Percentiles rank a stretch among this genome's conserved stretches.
These are phyloP conservation scores for Suhomyces taliae DNA, from an alignment of 1,139 yeast genomes.

Conservation along the genomic window DNA sequence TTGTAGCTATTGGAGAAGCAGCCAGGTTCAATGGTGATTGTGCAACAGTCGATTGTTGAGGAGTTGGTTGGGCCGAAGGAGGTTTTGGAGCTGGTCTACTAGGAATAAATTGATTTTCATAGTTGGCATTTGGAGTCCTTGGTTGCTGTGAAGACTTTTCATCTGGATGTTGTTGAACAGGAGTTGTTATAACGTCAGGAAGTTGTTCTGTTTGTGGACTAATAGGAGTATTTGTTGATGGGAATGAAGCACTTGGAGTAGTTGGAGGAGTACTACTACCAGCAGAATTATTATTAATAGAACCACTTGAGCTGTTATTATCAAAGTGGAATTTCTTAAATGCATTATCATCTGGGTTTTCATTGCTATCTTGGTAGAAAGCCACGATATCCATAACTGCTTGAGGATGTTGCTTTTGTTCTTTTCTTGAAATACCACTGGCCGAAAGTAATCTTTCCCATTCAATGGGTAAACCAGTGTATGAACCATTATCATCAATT, in stretches of 20 bases:
- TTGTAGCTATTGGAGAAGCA: constrained; percentile 10
- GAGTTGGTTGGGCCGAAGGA: constrained; percentile 25
- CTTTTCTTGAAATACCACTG: constrained; percentile 81
- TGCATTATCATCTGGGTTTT: constrained; percentile 64
- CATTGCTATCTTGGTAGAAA: constrained; percentile 71
- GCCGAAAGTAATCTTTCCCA: constrained; percentile 86
- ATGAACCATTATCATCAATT: constrained; percentile 82
- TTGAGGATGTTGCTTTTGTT: constrained; percentile 88
- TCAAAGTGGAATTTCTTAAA: constrained; percentile 67
- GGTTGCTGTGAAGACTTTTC: constrained; percentile 13
- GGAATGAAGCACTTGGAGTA: constrained; percentile 17
- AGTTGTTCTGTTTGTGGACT: constrained; percentile 5
- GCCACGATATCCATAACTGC: constrained; percentile 93
- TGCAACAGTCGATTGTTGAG: constrained; percentile 4
- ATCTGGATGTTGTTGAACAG: constrained; percentile 11
- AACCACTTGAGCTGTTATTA: constrained; percentile 21
- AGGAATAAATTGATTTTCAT: constrained; percentile 56
- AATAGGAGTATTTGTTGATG: constrained; percentile 10
- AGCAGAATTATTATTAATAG: constrained; percentile 16
- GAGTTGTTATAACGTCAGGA: constrained; percentile 7
- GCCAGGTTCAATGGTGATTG: constrained; percentile 8
- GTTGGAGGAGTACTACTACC: constrained; percentile 13
- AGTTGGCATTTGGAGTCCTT: constrained; percentile 23
- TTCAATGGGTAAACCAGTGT: constrained; percentile 86
- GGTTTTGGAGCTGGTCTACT: constrained; percentile 70